phyloP scores from a whole-genome alignment of 2,329 filamentous ascomycete genomes.

The Helminthosporium solani region DNA sequence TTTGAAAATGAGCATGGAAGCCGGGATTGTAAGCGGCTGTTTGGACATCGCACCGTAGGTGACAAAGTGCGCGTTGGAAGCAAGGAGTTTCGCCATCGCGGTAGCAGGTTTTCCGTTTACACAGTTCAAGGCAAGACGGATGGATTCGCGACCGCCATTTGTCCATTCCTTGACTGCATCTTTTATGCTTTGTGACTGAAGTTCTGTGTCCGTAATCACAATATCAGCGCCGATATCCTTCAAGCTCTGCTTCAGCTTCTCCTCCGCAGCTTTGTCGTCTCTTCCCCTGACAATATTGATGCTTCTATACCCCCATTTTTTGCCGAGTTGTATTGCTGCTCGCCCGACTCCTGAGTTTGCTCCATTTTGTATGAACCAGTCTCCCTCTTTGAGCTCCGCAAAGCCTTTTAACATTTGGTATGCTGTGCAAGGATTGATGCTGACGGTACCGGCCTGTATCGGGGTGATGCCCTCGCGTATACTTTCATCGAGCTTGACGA shows the following conservation, averaged over 20 bases:
- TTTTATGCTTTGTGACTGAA: slow-evolving; percentile 63
- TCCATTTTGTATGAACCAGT: slow-evolving; percentile 97
- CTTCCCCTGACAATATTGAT: slow-evolving; percentile 86
- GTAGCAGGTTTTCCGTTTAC: slow-evolving; percentile 86
- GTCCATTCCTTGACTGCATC: slow-evolving; percentile 66
- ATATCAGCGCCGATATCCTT: slow-evolving; percentile 61
- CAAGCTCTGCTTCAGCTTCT: slow-evolving; percentile 63
- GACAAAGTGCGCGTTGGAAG: slow-evolving; percentile 70
- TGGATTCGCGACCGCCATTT: slow-evolving; percentile 66
- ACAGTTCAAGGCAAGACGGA: slow-evolving; percentile 85
- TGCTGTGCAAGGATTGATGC: slow-evolving; percentile 90
- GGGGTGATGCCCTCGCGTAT: slow-evolving; percentile 69
- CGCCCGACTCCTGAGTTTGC: slow-evolving; percentile 92
- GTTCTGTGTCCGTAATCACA: slow-evolving; percentile 63
- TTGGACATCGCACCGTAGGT: slow-evolving; percentile 96
- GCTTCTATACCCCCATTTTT: slow-evolving; percentile 82
- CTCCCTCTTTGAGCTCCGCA: slow-evolving; percentile 64
- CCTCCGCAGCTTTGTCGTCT: slow-evolving; percentile 69
- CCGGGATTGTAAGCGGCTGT: slow-evolving; percentile 78
- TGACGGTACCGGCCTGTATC: slow-evolving; percentile 81
- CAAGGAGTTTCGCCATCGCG: slow-evolving; percentile 71
- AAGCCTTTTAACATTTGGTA: slow-evolving; percentile 92
- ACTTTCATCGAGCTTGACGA: slow-evolving; percentile 70
- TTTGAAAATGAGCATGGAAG: slow-evolving; percentile 89
- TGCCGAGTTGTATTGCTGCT: slow-evolving; percentile 84